These are phyloP conservation scores for Lactarius hengduanensis DNA, from an alignment of 768 basidiomycete genomes.

Conservation along the genomic window DNA sequence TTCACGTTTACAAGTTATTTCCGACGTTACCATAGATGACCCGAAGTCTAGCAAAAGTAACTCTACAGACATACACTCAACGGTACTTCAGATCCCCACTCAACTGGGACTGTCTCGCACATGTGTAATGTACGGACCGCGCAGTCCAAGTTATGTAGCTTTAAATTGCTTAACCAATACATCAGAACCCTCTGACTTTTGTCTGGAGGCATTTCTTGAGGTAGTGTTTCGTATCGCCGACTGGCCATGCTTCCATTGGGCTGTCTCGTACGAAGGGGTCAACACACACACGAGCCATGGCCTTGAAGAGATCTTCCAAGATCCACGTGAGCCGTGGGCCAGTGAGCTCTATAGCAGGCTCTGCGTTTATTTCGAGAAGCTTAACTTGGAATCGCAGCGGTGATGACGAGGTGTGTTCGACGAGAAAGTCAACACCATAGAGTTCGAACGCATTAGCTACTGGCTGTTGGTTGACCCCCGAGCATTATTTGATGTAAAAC, in stretches of 20 bases:
- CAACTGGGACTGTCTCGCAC: constrained; percentile 22
- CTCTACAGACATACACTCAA: constrained; percentile 14
- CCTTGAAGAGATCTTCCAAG: constrained; percentile 74
- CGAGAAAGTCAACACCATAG: constrained; percentile 90
- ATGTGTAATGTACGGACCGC: constrained; percentile 12
- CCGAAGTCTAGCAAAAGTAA: constrained; percentile 1
- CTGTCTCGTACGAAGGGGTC: constrained; percentile 55
- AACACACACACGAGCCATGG: constrained; percentile 66
- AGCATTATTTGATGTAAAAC: not conserved
- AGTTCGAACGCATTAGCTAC: constrained; percentile 93
- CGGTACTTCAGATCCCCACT: constrained; percentile 18
- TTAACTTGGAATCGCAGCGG: constrained; percentile 48
- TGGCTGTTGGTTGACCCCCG: constrained; percentile 46
- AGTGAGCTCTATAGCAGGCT: constrained; percentile 93
- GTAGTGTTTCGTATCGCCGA: constrained; percentile 52
- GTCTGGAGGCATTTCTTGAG: constrained; percentile 69
- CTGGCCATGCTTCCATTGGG: constrained; percentile 40
- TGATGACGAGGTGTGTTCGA: constrained; percentile 44
- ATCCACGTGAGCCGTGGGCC: constrained; percentile 81
- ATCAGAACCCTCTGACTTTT: constrained; percentile 40
- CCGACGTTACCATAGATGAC: not conserved
- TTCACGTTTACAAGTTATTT: not conserved
- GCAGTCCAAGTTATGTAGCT: constrained; percentile 9
- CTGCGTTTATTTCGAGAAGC: constrained; percentile 89
- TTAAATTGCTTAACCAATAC: constrained; percentile 1